These are phyloP conservation scores for Westerdykella sp. DNA, from an alignment of 2,329 filamentous ascomycete genomes.

Conservation along the genomic window DNA sequence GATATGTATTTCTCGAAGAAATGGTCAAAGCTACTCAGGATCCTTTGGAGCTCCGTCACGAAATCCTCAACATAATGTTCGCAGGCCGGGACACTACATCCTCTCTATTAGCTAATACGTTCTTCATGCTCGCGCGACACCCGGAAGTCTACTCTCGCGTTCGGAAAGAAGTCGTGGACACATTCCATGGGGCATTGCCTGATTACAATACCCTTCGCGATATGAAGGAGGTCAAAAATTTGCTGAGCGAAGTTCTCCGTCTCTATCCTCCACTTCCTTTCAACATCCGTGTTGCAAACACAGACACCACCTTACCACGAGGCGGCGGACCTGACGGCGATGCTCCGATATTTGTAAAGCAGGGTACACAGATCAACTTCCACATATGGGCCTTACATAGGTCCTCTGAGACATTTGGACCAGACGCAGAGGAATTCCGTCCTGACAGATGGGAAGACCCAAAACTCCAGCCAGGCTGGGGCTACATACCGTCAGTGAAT, in stretches of 20 bases:
- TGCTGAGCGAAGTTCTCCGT: conserved; percentile 33
- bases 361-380: too few species aligned
- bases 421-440: conserved; percentile 15
- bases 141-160: conserved; percentile 27
- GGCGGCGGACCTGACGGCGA: conserved; percentile 17
- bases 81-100: conserved; percentile 29
- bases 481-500: too few species aligned
- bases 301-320: conserved; percentile 20
- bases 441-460: conserved; percentile 20
- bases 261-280: conserved; percentile 22
- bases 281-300: conserved; percentile 17
- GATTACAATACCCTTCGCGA: too few species aligned
- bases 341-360: too few species aligned
- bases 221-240: too few species aligned
- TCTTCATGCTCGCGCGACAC: conserved; percentile 27
- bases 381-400: too few species aligned
- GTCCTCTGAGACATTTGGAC: conserved; percentile 13
- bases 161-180: conserved; percentile 26
- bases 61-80: conserved; percentile 37
- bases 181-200: neutral
- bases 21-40: conserved; percentile 34
- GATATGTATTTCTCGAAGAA: conserved; percentile 37
- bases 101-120: conserved; percentile 27
- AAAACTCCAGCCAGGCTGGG: neutral
- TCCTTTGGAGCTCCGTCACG: conserved; percentile 31